Evolutionary conservation across 2,329 filamentous ascomycete genomes (phyloP), one percentile per base, ranked within the genome.

Genomic region (Calycina marina): DNA sequence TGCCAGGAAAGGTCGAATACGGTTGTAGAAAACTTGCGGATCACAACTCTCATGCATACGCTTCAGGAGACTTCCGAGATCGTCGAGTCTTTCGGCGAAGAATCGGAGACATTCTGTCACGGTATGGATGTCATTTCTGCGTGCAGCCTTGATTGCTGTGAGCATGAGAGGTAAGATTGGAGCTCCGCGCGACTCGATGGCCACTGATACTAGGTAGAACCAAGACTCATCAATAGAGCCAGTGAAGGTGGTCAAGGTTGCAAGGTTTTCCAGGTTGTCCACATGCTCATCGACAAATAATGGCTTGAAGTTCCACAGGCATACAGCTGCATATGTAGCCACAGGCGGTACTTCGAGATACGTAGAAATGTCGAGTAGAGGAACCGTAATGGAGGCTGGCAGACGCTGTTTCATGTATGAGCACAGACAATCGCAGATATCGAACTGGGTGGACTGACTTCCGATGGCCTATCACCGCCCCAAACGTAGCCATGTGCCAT

Each of bases 41-140:
- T 96, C 86, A 53, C 90, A 98, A 49, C 77, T 82, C 54, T 96
- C 90, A 53, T 96, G 85, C 82, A 98, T 92, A 43, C 83, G 75
- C 49, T 82, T 71, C 16, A 98, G 63, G 16, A 96, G 58, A 2
- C 63, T 64, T 28, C 76, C 82, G 14, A 96, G 66, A 49, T 93
- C 85, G 40, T 93, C 86, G 8, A 98, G 60, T 16, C 78, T 73
- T 61, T 94, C 84, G 4, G 90, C 86, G 46, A 96, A 86, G 14
- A 66, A 67, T 41, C 74, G 70, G n/a, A 98, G 65, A 48, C 77
- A 84, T 40, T 72, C 67, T 4, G 77, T 78, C 24, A 96, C 85
- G 6, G 70, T 71, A n/a, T 59, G 56, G 22, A 63, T 68, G 47
- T 96, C 78, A 36, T 71, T 67, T 13, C 67, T 59, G 30, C 84